A percentile compares a stretch with the other conserved stretches of the same genome.
phyloP scores from a whole-genome alignment of 805 yeast genomes.

The Saturnispora sekii region DNA sequence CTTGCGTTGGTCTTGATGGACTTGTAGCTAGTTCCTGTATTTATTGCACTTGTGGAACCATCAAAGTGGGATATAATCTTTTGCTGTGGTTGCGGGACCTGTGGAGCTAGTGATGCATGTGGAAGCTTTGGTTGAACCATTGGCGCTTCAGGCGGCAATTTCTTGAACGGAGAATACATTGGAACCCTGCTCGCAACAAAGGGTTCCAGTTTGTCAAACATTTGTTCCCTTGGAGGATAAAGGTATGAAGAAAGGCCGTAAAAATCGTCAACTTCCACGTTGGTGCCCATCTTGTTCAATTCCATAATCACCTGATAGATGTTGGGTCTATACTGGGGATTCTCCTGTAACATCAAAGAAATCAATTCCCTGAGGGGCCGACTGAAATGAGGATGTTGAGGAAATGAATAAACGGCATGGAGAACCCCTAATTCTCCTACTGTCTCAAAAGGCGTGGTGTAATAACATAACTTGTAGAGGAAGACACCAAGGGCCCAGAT shows the following conservation, averaged over 20 bases:
- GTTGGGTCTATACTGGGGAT: slow-evolving; percentile 77
- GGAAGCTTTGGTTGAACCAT: background rate
- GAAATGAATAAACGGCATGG: slow-evolving; percentile 75
- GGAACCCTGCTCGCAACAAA: slow-evolving; percentile 24
- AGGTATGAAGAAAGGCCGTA: slow-evolving; percentile 28
- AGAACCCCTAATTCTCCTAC: slow-evolving; percentile 79
- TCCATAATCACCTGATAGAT: slow-evolving; percentile 68
- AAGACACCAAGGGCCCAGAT: slow-evolving; percentile 97
- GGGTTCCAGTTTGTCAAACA: slow-evolving; percentile 22
- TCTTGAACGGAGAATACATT: slow-evolving; percentile 24
- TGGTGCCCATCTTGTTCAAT: slow-evolving; percentile 46
- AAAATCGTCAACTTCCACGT: slow-evolving; percentile 26
- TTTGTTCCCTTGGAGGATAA: slow-evolving; percentile 21
- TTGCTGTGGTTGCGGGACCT: background rate
- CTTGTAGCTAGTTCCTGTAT: too few relatives aligned
- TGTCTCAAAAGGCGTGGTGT: slow-evolving; percentile 90
- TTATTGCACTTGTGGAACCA: too few relatives aligned
- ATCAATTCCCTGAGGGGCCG: slow-evolving; percentile 66
- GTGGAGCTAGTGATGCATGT: too few relatives aligned
- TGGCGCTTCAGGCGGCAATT: slow-evolving; percentile 12
- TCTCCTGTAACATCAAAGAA: slow-evolving; percentile 70
- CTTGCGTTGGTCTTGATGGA: too few relatives aligned
- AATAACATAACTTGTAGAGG: slow-evolving; percentile 80
- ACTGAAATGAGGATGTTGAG: slow-evolving; percentile 58
- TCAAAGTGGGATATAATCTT: too few relatives aligned